phyloP scores from a whole-genome alignment of 2,329 filamentous ascomycete genomes.

The Alternaria incomplexa region DNA sequence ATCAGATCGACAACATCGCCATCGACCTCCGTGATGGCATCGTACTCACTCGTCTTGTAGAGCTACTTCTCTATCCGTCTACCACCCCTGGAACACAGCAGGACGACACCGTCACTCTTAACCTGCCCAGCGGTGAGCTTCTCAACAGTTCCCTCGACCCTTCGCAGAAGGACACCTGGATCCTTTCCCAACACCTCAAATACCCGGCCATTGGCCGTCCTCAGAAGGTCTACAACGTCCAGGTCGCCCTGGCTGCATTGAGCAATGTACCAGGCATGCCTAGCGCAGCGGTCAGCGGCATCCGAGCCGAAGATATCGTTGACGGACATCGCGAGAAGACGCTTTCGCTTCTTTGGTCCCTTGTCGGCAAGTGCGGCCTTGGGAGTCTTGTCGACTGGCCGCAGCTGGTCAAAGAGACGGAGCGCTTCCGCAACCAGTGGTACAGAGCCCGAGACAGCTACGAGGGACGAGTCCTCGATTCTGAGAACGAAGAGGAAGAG shows the following conservation, averaged over 20 bases:
- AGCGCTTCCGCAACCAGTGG: slow-evolving; percentile 48
- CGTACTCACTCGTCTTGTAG: slow-evolving; percentile 64
- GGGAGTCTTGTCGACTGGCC: slow-evolving; percentile 61
- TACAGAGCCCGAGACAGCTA: slow-evolving; percentile 37
- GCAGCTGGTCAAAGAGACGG: slow-evolving; percentile 60
- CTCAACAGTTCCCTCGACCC: slow-evolving; percentile 47
- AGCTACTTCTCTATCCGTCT: slow-evolving; percentile 60
- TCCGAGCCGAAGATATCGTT: slow-evolving; percentile 65
- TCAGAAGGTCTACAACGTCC: slow-evolving; percentile 66
- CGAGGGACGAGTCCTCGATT: slow-evolving; percentile 41
- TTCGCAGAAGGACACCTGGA: slow-evolving; percentile 48
- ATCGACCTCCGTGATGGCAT: slow-evolving; percentile 68
- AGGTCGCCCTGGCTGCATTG: slow-evolving; percentile 62
- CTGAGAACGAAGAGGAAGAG: slow-evolving; percentile 30
- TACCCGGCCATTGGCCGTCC: slow-evolving; percentile 62
- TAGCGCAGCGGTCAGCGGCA: slow-evolving; percentile 49
- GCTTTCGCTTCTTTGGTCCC: slow-evolving; percentile 64
- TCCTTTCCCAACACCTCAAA: slow-evolving; percentile 64
- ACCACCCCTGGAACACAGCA: slow-evolving; percentile 33
- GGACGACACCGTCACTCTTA: slow-evolving; percentile 53
- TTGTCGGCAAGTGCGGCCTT: slow-evolving; percentile 65
- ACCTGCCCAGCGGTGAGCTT: slow-evolving; percentile 53
- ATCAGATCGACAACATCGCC: slow-evolving; percentile 65
- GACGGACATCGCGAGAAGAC: slow-evolving; percentile 70
- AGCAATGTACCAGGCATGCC: slow-evolving; percentile 51